Evolutionary conservation across 129 eudicot genomes (phyloP), one percentile per base, ranked within the genome.

Genomic region (Erigeron canadensis): DNA sequence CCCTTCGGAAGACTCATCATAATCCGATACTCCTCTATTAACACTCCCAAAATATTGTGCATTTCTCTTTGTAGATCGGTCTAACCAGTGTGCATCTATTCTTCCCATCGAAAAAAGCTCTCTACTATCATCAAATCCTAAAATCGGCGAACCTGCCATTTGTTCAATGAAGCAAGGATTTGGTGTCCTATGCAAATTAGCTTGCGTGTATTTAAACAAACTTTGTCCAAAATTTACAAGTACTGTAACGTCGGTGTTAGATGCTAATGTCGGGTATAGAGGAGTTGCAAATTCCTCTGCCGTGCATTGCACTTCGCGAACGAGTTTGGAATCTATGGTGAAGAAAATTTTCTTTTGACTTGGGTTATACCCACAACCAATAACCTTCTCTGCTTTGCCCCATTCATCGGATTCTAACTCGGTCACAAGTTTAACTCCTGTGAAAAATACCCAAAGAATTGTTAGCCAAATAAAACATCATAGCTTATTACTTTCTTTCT

Each of bases 31-130:
- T 75, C 72, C 86, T 62, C 78, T 71, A 48, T 72, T 81, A 61
- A 82, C 78, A 65, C 74, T 85, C 19, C 79, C 84, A 10, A 78
- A 67, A 23, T 77, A 76, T 22, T 69, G 77, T 12, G 53, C 80
- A 70, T 81, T 80, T 65, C 82, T 79, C 1, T 89, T 77, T 6
- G 86, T 72, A n/a, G 86, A 81, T 68, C 95, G 85, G 55, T 85
- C 84, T 10, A 87, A 84, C 97, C 97, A 89, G 67, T 79, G 91
- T 13, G 96, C 67, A 58, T 95, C 96, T 13, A 95, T 84, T 80
- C 97, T 79, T 16, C 94, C 97, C 96, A 95, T 95, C 1, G 99
- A 95, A 74, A 95, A 95, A 47, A 95, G 90, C 79, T 95, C 99
- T 69, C 69, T 79, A 71, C 99, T 95, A 22, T 95, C 98, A 9